These are phyloP conservation scores for Zalaria obscura DNA, from an alignment of 2,329 filamentous ascomycete genomes.

Conservation along the genomic window DNA sequence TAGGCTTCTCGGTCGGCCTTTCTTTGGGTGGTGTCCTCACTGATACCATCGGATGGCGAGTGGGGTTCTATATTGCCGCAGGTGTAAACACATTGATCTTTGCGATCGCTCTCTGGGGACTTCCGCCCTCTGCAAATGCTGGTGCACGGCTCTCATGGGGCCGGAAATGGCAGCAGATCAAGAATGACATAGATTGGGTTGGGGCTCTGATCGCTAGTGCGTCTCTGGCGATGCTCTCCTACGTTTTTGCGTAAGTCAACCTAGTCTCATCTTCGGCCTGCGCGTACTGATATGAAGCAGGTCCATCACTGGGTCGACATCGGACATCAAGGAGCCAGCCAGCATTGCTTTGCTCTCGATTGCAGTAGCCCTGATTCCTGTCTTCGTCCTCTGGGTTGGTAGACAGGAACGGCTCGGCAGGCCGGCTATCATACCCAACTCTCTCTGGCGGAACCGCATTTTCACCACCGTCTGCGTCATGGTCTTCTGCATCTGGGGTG, in stretches of 20 bases:
- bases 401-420: conserved; percentile 29
- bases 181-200: conserved; percentile 38
- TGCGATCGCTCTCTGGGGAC: conserved; percentile 21
- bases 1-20: conserved; percentile 39
- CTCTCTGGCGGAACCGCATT: conserved; percentile 42
- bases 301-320: conserved; percentile 10
- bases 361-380: conserved; percentile 27
- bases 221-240: conserved; percentile 35
- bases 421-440: conserved; percentile 48
- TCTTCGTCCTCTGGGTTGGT: conserved; percentile 41
- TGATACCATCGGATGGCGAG: conserved; percentile 36
- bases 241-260: conserved; percentile 36
- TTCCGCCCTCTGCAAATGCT: conserved; percentile 18
- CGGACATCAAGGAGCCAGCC: conserved; percentile 9
- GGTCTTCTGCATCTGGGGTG: conserved; percentile 25
- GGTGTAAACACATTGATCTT: conserved; percentile 28
- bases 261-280: neutral
- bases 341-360: conserved; percentile 27
- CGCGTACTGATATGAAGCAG: conserved; percentile 1
- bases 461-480: conserved; percentile 41
- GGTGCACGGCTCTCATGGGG: conserved; percentile 13
- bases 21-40: conserved; percentile 36
- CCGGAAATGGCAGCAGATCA: conserved; percentile 14
- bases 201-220: conserved; percentile 33
- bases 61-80: conserved; percentile 35